phyloP scores from a whole-genome alignment of 768 basidiomycete genomes.

The Suillus americanus region DNA sequence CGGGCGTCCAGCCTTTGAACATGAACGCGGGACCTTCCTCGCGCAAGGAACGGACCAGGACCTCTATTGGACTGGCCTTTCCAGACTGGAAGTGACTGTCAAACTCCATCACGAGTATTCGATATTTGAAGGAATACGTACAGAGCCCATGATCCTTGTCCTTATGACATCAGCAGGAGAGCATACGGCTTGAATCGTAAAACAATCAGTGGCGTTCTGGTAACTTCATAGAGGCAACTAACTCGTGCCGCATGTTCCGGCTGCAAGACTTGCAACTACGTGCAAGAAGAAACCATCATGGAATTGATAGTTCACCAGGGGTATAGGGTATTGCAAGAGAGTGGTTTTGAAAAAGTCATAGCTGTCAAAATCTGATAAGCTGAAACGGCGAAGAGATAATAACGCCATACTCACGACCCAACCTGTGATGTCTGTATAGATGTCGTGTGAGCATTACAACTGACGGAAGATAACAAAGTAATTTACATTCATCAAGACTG shows the following conservation, averaged over 20 bases:
- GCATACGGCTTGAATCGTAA: slow-evolving; percentile 57
- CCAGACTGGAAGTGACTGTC: slow-evolving; percentile 44
- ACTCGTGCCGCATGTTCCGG: slow-evolving; percentile 82
- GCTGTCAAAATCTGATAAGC: slow-evolving; percentile 33
- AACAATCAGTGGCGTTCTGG: not conserved
- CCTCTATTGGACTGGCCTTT: slow-evolving; percentile 45
- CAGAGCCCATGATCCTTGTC: slow-evolving; percentile 77
- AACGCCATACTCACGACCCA: slow-evolving; percentile 63
- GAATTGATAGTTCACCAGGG: slow-evolving; percentile 59
- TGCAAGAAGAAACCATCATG: slow-evolving; percentile 69
- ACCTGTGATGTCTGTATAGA: slow-evolving; percentile 68
- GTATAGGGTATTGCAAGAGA: slow-evolving; percentile 51
- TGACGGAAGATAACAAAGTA: not conserved
- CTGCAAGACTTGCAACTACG: slow-evolving; percentile 61
- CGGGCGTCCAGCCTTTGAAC: slow-evolving; percentile 89
- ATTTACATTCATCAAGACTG: slow-evolving; percentile 74
- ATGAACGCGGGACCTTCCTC: slow-evolving; percentile 77
- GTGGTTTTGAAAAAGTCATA: slow-evolving; percentile 76
- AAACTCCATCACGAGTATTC: not conserved
- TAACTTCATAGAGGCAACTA: slow-evolving; percentile 21
- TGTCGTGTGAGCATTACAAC: not conserved
- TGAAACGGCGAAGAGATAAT: not conserved
- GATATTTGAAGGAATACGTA: slow-evolving; percentile 32
- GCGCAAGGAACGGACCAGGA: slow-evolving; percentile 58
- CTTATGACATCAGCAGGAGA: slow-evolving; percentile 77